Evolutionary conservation across 129 eudicot species (phyloP), one percentile per base, ranked within the genome.

Genomic region (Cynara cardunculus): DNA sequence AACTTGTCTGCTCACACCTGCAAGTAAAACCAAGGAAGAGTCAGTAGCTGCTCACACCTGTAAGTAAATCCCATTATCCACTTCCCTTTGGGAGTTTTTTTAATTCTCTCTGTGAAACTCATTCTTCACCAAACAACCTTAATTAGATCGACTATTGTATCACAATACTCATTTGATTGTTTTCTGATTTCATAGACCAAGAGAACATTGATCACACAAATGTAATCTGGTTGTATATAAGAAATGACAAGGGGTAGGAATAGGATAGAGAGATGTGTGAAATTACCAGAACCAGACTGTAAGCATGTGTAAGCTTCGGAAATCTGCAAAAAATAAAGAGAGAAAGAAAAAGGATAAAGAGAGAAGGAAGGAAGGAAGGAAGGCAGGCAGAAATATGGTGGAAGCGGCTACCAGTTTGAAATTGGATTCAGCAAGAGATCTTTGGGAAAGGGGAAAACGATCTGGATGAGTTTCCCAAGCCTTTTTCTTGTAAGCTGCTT

Each of bases 381-480:
- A 10, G n/a, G n/a, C n/a, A n/a, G n/a, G 12, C n/a, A 2, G 25
- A 35, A 24, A 21, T 22, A 49, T 25, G 34, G 1, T 19, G 25
- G 11, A 6, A 3, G 9, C 3, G 34, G 0, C 72, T 80, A 93
- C 98, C 89, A 83, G 81, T 81, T 93, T 93, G 78, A 93, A 93
- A 74, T 84, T 83, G 80, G 83, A 74, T 83, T 93, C 97, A 1
- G 98, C 98, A 44, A 70, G 39, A 28, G 88, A 75, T 82, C 87
- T 87, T 75, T 84, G 66, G 75, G 87, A 81, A 68, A 65, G 19
- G 5, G 94, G 94, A 77, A 93, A 91, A 49, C 94, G 94, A 85
- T 93, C 98, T 5, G 98, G 98, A 76, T 93, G 98, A 76, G 92
- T 87, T 81, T 89, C 97, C 94, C 87, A 93, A 18, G 86, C 98